Evolutionary conservation across 306 rosid species (phyloP).

Genomic region (Acacia melanoxylon): DNA sequence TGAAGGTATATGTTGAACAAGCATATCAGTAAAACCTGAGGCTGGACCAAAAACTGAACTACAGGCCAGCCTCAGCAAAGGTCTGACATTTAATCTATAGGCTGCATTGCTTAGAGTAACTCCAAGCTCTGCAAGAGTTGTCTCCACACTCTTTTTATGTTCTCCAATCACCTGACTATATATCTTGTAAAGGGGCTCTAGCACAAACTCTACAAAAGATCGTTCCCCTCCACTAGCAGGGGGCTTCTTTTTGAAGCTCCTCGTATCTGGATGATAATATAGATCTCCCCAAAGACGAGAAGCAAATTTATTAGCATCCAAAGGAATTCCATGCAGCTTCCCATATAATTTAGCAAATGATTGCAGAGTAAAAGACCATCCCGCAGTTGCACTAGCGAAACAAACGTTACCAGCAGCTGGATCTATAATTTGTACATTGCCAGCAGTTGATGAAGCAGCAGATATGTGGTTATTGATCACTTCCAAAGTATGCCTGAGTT

Average conservation of each 20-base stretch:
- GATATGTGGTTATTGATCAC: conserved; percentile 82
- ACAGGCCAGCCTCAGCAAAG: conserved; percentile 93
- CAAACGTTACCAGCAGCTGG: conserved; percentile 96
- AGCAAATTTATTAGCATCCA: conserved; percentile 83
- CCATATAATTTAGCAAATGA: conserved; percentile 88
- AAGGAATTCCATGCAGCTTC: conserved; percentile 81
- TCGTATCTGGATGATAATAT: conserved; percentile 78
- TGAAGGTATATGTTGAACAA: conserved; percentile 91
- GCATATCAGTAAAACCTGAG: conserved; percentile 95
- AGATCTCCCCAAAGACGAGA: conserved; percentile 92
- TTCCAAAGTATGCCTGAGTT: conserved; percentile 90
- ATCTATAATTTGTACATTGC: conserved; percentile 83
- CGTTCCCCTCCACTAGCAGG: conserved; percentile 91
- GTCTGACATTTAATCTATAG: conserved; percentile 90
- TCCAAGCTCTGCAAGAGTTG: conserved; percentile 94
- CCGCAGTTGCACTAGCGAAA: conserved; percentile 94
- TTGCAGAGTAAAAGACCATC: conserved; percentile 95
- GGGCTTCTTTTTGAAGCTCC: conserved; percentile 82
- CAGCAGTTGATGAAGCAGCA: conserved; percentile 89
- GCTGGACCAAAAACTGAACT: conserved; percentile 92
- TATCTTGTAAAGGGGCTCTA: conserved; percentile 90
- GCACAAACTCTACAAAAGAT: conserved; percentile 91
- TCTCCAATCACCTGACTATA: conserved; percentile 98
- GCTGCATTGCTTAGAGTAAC: conserved; percentile 93
- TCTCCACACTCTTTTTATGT: conserved; percentile 97